Evolutionary conservation across 768 basidiomycete genomes (phyloP), one percentile per base, ranked within the genome.

Genomic region (Rhodotorula toruloides): DNA sequence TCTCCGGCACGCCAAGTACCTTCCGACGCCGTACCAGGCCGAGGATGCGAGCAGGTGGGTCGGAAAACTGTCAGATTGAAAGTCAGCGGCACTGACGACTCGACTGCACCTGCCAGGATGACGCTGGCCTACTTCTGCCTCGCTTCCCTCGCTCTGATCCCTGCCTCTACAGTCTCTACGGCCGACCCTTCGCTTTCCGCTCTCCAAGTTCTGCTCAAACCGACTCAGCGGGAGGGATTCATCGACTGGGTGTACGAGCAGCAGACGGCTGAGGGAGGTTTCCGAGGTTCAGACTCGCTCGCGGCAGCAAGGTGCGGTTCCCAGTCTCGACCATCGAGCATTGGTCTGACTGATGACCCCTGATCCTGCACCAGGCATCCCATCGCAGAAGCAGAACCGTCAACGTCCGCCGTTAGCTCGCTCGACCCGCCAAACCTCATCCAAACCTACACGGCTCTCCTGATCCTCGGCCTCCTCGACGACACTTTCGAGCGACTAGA

Each of bases 371-470:
- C 29, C 39, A n/a, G 31, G n/a, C n/a, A n/a, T n/a, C n/a, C n/a
- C n/a, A n/a, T n/a, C n/a, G n/a, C n/a, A n/a, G n/a, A n/a, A n/a
- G n/a, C n/a, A n/a, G n/a, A n/a, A n/a, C n/a, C n/a, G n/a, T n/a
- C n/a, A n/a, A n/a, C n/a, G n/a, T n/a, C n/a, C n/a, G 3, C 34
- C 32, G 29, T 43, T 49, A 31, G 54, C 21, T 55, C 37, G 9
- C 27, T 85, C 74, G 83, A 88, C 69, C 82, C 83, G 25, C 88
- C 90, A 1, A 88, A 97, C 76, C 80, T 97, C 22, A 90, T 96
- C 60, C 89, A 91, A 83, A 92, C 93, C 13, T 99, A 98, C 74
- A 90, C 91, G 2, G 90, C 92, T 0, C 76, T 99, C 17, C 79
- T 96, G 8, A 83, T 84, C 0, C 85, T 99, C 17, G 84, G 87